A percentile compares a stretch with the other conserved stretches of the same genome.
These are phyloP conservation scores for Teunomyces funiuensis DNA, from an alignment of 805 yeast genomes.

Conservation along the genomic window DNA sequence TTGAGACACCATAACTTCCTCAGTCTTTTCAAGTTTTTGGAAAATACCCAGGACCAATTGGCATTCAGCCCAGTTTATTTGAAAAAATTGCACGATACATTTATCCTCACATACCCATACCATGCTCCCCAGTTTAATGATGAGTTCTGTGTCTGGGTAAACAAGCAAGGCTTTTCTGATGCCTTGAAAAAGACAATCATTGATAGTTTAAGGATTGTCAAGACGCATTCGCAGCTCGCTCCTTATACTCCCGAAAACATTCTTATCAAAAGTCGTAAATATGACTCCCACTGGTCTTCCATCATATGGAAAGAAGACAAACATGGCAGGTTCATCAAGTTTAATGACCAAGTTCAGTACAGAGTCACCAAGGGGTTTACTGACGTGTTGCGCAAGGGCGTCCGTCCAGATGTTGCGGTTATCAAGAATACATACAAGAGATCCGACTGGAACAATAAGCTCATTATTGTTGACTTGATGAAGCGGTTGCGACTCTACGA, in stretches of 20 bases:
- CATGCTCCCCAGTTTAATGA: slow-evolving; percentile 23
- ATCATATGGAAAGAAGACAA: slow-evolving; percentile 15
- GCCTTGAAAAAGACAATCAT: slow-evolving; percentile 14
- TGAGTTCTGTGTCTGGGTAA: slow-evolving; percentile 21
- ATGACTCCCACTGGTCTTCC: slow-evolving; percentile 25
- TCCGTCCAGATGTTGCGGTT: slow-evolving; percentile 34
- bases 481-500: slow-evolving; percentile 14
- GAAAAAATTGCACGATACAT: slow-evolving; percentile 28
- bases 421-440: slow-evolving; percentile 31
- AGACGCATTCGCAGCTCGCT: slow-evolving; percentile 24
- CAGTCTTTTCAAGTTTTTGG: slow-evolving; percentile 26
- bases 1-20: slow-evolving; percentile 27
- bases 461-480: slow-evolving; percentile 24
- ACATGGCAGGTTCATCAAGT: slow-evolving; percentile 14
- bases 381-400: slow-evolving; percentile 33
- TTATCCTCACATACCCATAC: slow-evolving; percentile 35
- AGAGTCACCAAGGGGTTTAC: slow-evolving; percentile 33
- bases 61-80: slow-evolving; percentile 23
- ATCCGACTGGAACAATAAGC: slow-evolving; percentile 22
- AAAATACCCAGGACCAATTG: slow-evolving; percentile 15
- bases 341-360: slow-evolving; percentile 27
- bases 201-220: slow-evolving; percentile 16
- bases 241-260: slow-evolving; percentile 24
- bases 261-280: slow-evolving; percentile 21
- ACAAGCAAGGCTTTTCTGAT: slow-evolving; percentile 7